A percentile compares a stretch with the other conserved stretches of the same genome.
phyloP scores from a whole-genome alignment of 495 filamentous ascomycete genomes.

The Aspergillus homomorphus region DNA sequence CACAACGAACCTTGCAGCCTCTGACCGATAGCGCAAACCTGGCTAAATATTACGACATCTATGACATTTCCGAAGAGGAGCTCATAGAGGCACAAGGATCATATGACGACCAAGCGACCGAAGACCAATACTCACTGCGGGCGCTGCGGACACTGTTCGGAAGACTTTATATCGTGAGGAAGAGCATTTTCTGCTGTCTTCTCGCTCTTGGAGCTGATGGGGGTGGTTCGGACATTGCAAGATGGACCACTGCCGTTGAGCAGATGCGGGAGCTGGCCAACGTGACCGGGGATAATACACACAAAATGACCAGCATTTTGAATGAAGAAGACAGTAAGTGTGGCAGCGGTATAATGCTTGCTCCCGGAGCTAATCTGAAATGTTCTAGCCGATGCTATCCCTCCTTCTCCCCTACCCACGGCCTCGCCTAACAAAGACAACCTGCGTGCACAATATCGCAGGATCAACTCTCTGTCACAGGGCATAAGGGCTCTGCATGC shows the following conservation, averaged over 20 bases:
- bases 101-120: constrained; percentile 57
- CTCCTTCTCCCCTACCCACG: constrained; percentile 64
- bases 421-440: constrained; percentile 73
- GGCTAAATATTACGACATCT: constrained; percentile 88
- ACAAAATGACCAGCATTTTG: constrained; percentile 65
- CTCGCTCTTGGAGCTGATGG: constrained; percentile 86
- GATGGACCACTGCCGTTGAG: constrained; percentile 77
- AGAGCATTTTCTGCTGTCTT: constrained; percentile 80
- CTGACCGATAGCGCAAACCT: constrained; percentile 75
- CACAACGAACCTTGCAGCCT: constrained; percentile 61
- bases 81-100: constrained; percentile 62
- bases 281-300: constrained; percentile 51
- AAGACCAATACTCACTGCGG: constrained; percentile 76
- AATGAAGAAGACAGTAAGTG: constrained; percentile 78
- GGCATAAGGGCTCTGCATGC: constrained; percentile 91
- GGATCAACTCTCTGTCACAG: constrained; percentile 81
- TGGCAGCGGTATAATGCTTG: constrained; percentile 5
- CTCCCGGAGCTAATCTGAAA: constrained; percentile 25
- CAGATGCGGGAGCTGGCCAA: constrained; percentile 63
- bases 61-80: constrained; percentile 80
- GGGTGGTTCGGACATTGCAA: constrained; percentile 69
- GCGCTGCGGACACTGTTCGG: constrained; percentile 74
- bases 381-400: constrained; percentile 45
- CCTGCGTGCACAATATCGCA: constrained; percentile 77
- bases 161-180: constrained; percentile 73